Base-by-base conservation (phyloP, 345 rosid genomes). In the Geranium brycei region DNA sequence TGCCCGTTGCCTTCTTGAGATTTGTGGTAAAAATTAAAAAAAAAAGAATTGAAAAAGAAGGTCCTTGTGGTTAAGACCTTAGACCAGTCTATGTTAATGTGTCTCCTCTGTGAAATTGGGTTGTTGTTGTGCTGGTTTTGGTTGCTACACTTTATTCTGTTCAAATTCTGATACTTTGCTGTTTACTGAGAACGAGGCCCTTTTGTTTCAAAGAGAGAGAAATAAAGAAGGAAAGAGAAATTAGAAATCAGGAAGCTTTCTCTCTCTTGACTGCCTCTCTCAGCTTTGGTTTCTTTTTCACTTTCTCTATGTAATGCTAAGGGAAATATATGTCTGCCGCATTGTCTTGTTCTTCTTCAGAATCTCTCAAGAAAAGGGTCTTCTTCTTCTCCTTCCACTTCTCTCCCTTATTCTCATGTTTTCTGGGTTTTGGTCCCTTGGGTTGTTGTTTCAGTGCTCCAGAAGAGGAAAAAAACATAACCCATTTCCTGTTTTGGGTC, bases 111-210 rank as follows among this genome's bases (percentile, higher is more conserved):
- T 51, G 38, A 64, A 66, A 16, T 59, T 59, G 66, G 69, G 64
- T 68, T 62, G 60, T 63, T 61, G 51, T 60, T 23, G 69, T 60
- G 61, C 71, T 69, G 76, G 71, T 72, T 63, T 31, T 19, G 28
- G 56, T 72, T 68, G 41, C 65, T 66, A 65, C 88, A 73, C 96
- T 92, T 89, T 89, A 87, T 81, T 85, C 90, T 83, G 91, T 87
- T 84, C 88, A 85, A 87, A 84, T 75, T 75, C 67, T 59, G 70
- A 72, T 72, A 68, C 88, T 81, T 83, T 77, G 83, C 78, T 78
- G 91, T 82, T 80, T 79, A 72, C 79, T 73, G 73, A 83, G 78
- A 81, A 84, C 96, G 91, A 85, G 85, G 75, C 88, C 71, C 67
- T 72, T 72, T 63, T 72, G 68, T 68, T 72, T 77, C 72, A 51